phyloP scores from a whole-genome alignment of 2,329 filamentous ascomycete species.

The Beauveria scarabaeidicola region DNA sequence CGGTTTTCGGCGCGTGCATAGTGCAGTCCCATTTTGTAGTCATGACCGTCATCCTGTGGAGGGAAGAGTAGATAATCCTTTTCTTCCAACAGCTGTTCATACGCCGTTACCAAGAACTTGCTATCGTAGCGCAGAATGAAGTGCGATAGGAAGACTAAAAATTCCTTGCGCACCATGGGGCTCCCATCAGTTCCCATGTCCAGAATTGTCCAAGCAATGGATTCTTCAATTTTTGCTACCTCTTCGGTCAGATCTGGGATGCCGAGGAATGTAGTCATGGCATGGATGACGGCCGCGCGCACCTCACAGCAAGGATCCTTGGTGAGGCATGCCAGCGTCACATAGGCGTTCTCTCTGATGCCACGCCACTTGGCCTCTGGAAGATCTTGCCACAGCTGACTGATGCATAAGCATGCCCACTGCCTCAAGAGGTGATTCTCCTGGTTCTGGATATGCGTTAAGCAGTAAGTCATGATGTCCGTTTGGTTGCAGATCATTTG shows the following conservation, averaged over 20 bases:
- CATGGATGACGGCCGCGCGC: slow-evolving; percentile 84
- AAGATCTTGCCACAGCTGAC: slow-evolving; percentile 86
- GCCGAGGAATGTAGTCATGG: slow-evolving; percentile 86
- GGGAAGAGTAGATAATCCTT: slow-evolving; percentile 56
- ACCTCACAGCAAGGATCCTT: slow-evolving; percentile 89
- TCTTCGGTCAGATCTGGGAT: slow-evolving; percentile 89
- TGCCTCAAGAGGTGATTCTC: slow-evolving; percentile 85
- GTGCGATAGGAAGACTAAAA: slow-evolving; percentile 86
- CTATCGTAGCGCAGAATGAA: slow-evolving; percentile 86
- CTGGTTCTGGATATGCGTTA: slow-evolving; percentile 73
- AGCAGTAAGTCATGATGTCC: slow-evolving; percentile 81
- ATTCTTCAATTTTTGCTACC: slow-evolving; percentile 83
- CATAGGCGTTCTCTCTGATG: slow-evolving; percentile 79
- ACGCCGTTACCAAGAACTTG: slow-evolving; percentile 86
- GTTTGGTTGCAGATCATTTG: slow-evolving; percentile 86
- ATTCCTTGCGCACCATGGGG: slow-evolving; percentile 85
- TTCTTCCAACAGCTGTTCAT: slow-evolving; percentile 82
- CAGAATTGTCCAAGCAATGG: slow-evolving; percentile 78
- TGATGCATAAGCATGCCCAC: slow-evolving; percentile 92
- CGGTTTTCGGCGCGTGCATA: slow-evolving; percentile 49
- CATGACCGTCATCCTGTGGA: slow-evolving; percentile 45
- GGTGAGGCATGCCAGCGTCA: slow-evolving; percentile 69
- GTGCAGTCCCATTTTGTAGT: slow-evolving; percentile 55
- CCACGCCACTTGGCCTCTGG: slow-evolving; percentile 92
- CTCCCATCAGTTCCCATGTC: slow-evolving; percentile 92